phyloP scores from a whole-genome alignment of 1,139 yeast species.

The Debaryomyces nepalensis region DNA sequence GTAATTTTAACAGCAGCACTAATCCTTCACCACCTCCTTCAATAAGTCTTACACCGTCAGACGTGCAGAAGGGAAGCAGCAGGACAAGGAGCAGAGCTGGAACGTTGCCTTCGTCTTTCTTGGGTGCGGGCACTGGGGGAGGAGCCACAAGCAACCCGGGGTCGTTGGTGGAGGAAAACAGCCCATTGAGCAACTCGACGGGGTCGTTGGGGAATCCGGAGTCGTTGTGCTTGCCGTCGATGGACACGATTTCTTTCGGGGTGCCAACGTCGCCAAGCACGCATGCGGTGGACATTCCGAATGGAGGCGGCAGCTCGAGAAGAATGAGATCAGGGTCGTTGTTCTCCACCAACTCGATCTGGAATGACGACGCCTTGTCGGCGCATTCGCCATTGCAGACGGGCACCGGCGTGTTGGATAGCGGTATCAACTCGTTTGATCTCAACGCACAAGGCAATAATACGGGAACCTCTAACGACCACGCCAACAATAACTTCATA shows the following conservation, averaged over 20 bases:
- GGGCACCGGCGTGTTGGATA: slow-evolving; percentile 20
- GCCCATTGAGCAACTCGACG: slow-evolving; percentile 18
- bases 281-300: slow-evolving; percentile 26
- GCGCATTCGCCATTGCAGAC: slow-evolving; percentile 23
- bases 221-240: slow-evolving; percentile 22
- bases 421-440: slow-evolving; percentile 23
- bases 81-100: slow-evolving; percentile 58
- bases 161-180: slow-evolving; percentile 1
- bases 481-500: slow-evolving; percentile 26
- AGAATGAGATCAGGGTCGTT: slow-evolving; percentile 51
- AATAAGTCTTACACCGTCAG: slow-evolving; percentile 36
- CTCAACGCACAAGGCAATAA: slow-evolving; percentile 16
- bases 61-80: slow-evolving; percentile 14
- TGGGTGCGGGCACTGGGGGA: slow-evolving; percentile 13
- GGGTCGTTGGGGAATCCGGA: slow-evolving; percentile 27
- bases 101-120: slow-evolving; percentile 55
- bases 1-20: slow-evolving; percentile 12
- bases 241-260: slow-evolving; percentile 31
- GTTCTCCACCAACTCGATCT: slow-evolving; percentile 50
- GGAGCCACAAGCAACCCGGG: slow-evolving; percentile 5
- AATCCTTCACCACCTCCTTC: slow-evolving; percentile 37
- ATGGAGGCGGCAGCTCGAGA: slow-evolving; percentile 18
- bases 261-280: slow-evolving; percentile 25
- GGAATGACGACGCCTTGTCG: slow-evolving; percentile 48
- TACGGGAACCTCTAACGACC: slow-evolving; percentile 21